Conservation (phyloP, 345 rosid genomes). For the Mallotus nudiflorus region DNA sequence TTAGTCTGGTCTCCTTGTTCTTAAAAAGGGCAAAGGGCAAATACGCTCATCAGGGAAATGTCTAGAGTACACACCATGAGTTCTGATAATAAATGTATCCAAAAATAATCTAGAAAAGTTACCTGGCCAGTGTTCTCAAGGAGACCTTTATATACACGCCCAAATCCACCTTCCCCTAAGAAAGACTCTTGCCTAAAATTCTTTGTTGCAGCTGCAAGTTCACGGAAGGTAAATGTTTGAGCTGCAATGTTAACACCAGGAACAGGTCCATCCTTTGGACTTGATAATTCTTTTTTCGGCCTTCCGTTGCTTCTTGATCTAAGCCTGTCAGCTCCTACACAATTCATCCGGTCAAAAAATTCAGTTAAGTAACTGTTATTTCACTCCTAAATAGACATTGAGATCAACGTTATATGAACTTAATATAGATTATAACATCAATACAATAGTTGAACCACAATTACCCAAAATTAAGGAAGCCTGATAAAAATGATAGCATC, state of each 20-base stretch:
- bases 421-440: not conserved
- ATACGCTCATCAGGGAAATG: not conserved
- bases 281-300: constrained; percentile 57
- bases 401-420: not conserved
- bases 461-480: not conserved
- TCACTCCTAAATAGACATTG: not conserved
- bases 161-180: constrained; percentile 98
- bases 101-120: constrained; percentile 13
- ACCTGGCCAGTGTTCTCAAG: constrained; percentile 97
- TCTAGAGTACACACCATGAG: not conserved
- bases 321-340: constrained; percentile 75
- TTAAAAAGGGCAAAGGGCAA: not conserved
- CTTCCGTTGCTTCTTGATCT: constrained; percentile 65
- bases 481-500: not conserved
- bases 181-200: constrained; percentile 88
- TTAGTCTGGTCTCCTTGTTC: not conserved
- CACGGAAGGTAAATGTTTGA: constrained; percentile 84
- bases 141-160: constrained; percentile 86
- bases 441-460: constrained; percentile 14
- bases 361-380: constrained; percentile 8
- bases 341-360: constrained; percentile 29
- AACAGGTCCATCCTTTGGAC: constrained; percentile 57
- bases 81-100: not conserved
- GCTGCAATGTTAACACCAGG: constrained; percentile 72
- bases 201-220: constrained; percentile 87